Base-by-base conservation (phyloP, 306 rosid genomes). In the Canavalia ensiformis region DNA sequence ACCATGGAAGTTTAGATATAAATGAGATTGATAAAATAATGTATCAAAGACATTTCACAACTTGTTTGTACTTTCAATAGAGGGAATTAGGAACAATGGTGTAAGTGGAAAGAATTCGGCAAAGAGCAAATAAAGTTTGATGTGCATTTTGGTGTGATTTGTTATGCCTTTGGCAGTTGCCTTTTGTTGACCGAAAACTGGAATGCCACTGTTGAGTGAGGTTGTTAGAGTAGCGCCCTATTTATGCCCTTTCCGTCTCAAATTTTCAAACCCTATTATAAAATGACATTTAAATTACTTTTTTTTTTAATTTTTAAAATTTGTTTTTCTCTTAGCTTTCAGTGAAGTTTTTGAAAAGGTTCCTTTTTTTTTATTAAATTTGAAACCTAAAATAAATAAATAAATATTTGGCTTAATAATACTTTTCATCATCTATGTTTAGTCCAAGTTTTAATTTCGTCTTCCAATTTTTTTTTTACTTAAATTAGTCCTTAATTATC, bases 131-230 rank as follows among this genome's bases (percentile, higher is more conserved):
- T 7, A 59, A 28, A 59, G 9, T 74, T 35, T 45, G 2, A 11
- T 66, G 55, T 66, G 42, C 62, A 31, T 55, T 65, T 55, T 54
- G 35, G 46, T n/a, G 49, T 39, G 67, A 31, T 54, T 42, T 0
- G 41, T 29, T 1, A 64, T 33, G 34, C 8, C 75, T 73, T 74
- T 55, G 52, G 52, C 47, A 66, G 76, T 74, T 74, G 18, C 63
- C 3, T 10, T 76, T 52, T 67, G 64, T 82, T 82, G 81, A 67
- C 85, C 37, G 72, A 45, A 18, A 75, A 75, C 59, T 31, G 80
- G 45, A 54, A 66, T 33, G 34, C 31, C 39, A 68, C 84, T 54
- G 25, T 31, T 66, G 80, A 34, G 54, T 47, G 72, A 65, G 54
- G 45, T 65, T 44, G 84, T 81, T 81, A 54, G 74, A 66, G 60